A percentile compares a stretch with the other conserved stretches of the same genome.
Evolutionary conservation across 129 eudicot genomes (phyloP).

Genomic region (Flaveria trinervia): DNA sequence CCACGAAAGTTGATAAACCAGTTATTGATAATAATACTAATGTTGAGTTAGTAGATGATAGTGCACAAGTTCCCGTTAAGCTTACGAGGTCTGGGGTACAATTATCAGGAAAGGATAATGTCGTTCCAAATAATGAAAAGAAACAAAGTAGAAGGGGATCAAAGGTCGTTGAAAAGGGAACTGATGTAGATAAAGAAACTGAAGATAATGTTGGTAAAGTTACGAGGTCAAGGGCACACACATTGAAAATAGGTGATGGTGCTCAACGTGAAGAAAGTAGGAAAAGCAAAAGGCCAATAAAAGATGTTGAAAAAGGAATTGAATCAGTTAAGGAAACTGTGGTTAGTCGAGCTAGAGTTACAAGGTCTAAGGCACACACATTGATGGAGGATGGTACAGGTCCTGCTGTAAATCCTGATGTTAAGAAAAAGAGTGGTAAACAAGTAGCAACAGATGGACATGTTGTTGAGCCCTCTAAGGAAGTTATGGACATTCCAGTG

Average conservation of each 20-base stretch:
- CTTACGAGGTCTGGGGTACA: conserved; percentile 36
- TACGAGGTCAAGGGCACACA: conserved; percentile 29
- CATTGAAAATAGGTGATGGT: conserved; percentile 13
- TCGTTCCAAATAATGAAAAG: conserved; percentile 6
- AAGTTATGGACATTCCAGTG: conserved; percentile 32
- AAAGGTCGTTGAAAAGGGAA: conserved; percentile 26
- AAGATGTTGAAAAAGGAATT: conserved; percentile 20
- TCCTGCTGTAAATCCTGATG: conserved; percentile 14
- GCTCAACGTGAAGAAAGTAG: conserved; percentile 20
- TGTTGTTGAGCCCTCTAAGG: conserved; percentile 24
- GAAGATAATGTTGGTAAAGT: conserved; percentile 28
- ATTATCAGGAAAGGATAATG: conserved; percentile 14
- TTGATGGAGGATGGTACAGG: conserved; percentile 18
- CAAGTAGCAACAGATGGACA: conserved; percentile 23
- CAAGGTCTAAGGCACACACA: conserved; percentile 44
- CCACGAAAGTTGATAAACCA: conserved; percentile 12
- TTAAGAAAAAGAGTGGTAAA: conserved; percentile 37
- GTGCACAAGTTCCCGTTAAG: conserved; percentile 29
- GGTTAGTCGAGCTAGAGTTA: conserved; percentile 41
- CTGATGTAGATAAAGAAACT: conserved; percentile 15
- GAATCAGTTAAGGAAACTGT: conserved; percentile 21
- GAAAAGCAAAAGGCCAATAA: conserved; percentile 11
- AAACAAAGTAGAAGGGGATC: conserved; percentile 26
- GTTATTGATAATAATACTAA: conserved; percentile 29
- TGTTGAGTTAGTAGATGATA: conserved; percentile 14